A percentile compares a stretch with the other conserved stretches of the same genome.
These are phyloP conservation scores for Macrophomina tecta DNA, from an alignment of 2,329 filamentous ascomycete species.

Conservation along the genomic window DNA sequence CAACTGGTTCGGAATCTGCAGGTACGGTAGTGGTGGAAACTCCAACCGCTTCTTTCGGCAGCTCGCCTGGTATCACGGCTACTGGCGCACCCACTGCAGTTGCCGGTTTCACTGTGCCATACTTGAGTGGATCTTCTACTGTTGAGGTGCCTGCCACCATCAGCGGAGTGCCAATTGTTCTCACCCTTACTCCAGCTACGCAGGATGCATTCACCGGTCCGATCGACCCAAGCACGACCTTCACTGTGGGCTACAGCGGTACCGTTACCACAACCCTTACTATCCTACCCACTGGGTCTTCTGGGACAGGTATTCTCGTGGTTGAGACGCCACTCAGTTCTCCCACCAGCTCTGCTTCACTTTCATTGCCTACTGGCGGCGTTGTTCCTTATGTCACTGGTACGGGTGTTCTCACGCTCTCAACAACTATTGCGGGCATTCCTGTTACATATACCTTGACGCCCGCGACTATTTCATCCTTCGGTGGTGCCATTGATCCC, in stretches of 20 bases:
- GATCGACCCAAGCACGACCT: background rate
- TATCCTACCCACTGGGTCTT: background rate
- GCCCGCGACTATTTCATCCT: background rate
- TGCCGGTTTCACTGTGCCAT: background rate
- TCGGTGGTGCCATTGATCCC: background rate
- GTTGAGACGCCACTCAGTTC: background rate
- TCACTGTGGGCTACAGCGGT: background rate
- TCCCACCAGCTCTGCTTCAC: background rate
- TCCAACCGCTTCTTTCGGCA: background rate
- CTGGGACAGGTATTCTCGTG: background rate
- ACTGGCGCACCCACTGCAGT: background rate
- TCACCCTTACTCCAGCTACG: background rate
- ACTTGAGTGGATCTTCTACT: background rate
- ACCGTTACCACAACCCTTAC: background rate
- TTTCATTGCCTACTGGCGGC: background rate
- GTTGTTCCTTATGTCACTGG: background rate
- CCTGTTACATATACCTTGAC: background rate
- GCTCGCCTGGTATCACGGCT: background rate
- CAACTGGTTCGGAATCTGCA: background rate
- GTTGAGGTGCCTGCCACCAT: background rate
- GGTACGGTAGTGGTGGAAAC: slow-evolving; percentile 12
- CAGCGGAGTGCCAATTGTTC: background rate
- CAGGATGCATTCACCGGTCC: background rate
- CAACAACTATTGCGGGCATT: background rate
- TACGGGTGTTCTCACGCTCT: background rate